Conservation (phyloP, 1,139 yeast genomes). For the Debaryomyces fabryi region DNA sequence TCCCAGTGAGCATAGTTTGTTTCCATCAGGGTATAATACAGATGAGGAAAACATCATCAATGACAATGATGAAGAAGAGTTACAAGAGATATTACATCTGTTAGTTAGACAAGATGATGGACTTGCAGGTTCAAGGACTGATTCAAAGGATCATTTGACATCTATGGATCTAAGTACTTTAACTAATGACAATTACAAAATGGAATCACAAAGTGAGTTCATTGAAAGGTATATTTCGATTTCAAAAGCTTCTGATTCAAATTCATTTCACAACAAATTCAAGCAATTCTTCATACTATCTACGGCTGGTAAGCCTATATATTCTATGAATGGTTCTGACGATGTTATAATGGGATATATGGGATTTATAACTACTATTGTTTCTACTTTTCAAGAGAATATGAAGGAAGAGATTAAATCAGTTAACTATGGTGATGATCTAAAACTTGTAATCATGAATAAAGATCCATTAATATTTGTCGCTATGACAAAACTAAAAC, state of each 20-base stretch:
- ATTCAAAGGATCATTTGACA: background rate
- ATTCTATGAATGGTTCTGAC: constrained; percentile 77
- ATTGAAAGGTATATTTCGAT: constrained; percentile 20
- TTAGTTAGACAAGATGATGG: constrained; percentile 24
- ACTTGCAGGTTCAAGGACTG: background rate
- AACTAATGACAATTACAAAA: background rate
- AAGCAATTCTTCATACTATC: constrained; percentile 86
- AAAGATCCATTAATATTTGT: constrained; percentile 74
- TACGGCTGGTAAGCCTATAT: constrained; percentile 91
- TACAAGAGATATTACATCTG: constrained; percentile 29
- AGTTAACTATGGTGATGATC: constrained; percentile 31
- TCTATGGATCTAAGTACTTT: background rate
- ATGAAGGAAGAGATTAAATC: constrained; percentile 33
- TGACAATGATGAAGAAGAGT: constrained; percentile 29
- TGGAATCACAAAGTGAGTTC: constrained; percentile 16
- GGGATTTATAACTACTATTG: constrained; percentile 70
- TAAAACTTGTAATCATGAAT: constrained; percentile 62
- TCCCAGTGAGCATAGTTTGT: constrained; percentile 8
- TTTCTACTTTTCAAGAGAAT: constrained; percentile 58
- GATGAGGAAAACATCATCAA: constrained; percentile 13
- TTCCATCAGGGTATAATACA: constrained; percentile 11
- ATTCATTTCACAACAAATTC: constrained; percentile 43
- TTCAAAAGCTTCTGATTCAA: constrained; percentile 27
- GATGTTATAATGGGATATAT: constrained; percentile 71
- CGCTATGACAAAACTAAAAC: constrained; percentile 60